A percentile compares a stretch with the other conserved stretches of the same genome.
phyloP scores from a whole-genome alignment of 805 yeast species.

The Kodamaea sagamina region DNA sequence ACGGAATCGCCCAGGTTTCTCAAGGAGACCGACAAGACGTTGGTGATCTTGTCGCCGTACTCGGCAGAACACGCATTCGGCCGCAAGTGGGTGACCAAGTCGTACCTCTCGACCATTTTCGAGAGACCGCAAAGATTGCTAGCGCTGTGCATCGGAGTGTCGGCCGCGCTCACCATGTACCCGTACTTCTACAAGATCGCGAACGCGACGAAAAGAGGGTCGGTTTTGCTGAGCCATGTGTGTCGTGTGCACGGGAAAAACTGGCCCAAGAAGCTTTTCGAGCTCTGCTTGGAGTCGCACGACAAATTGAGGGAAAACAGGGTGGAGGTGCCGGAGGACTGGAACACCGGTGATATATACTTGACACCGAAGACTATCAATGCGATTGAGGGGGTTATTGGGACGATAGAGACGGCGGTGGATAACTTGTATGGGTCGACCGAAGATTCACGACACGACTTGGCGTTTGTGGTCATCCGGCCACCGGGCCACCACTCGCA shows the following conservation, averaged over 20 bases:
- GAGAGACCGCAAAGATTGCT: constrained; percentile 80
- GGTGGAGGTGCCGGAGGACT: constrained; percentile 74
- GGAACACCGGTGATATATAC: constrained; percentile 86
- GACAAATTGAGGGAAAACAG: constrained; percentile 52
- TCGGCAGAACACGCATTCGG: constrained; percentile 73
- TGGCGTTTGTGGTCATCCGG: constrained; percentile 66
- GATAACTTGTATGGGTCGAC: constrained; percentile 42
- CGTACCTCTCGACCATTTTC: constrained; percentile 66
- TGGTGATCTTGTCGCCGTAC: constrained; percentile 66
- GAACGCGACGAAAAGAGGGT: constrained; percentile 49
- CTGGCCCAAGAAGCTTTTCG: constrained; percentile 64
- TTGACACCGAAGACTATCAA: constrained; percentile 62
- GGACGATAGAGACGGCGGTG: constrained; percentile 70
- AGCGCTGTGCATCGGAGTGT: constrained; percentile 76
- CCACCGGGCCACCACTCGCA: constrained; percentile 92
- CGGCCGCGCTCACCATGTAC: constrained; percentile 69
- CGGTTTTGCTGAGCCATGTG: constrained; percentile 61
- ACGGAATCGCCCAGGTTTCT: constrained; percentile 41
- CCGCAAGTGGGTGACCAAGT: constrained; percentile 72
- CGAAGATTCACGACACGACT: constrained; percentile 30
- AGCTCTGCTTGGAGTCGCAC: constrained; percentile 61
- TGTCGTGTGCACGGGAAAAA: constrained; percentile 67
- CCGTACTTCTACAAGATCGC: constrained; percentile 58
- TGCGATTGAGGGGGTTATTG: constrained; percentile 77
- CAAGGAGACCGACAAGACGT: constrained; percentile 47